phyloP scores from a whole-genome alignment of 192 early-diverging fungal genomes.

The Coemansia sp. region DNA sequence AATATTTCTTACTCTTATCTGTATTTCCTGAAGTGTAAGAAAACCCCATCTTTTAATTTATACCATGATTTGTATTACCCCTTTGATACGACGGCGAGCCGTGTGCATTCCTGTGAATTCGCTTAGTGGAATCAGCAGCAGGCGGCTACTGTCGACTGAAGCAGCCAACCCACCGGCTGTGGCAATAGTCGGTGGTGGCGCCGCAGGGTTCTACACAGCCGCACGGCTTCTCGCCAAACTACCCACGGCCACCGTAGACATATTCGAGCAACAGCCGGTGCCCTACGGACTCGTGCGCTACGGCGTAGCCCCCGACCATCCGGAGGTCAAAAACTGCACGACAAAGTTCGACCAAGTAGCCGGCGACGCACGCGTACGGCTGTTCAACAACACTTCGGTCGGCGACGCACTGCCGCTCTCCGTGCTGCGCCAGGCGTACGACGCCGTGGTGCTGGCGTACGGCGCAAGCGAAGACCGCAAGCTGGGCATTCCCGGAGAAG shows the following conservation, averaged over 20 bases:
- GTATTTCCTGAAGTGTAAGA: too few relatives aligned
- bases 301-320: slow-evolving; percentile 96
- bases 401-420: slow-evolving; percentile 52
- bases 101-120: background rate
- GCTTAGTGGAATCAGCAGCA: background rate
- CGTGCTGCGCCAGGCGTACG: slow-evolving; percentile 61
- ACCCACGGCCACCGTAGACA: slow-evolving; percentile 60
- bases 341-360: slow-evolving; percentile 82
- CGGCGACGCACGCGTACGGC: slow-evolving; percentile 63
- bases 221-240: slow-evolving; percentile 68
- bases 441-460: slow-evolving; percentile 80
- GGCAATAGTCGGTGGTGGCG: slow-evolving; percentile 75
- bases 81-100: too few relatives aligned
- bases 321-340: slow-evolving; percentile 85
- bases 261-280: slow-evolving; percentile 80
- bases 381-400: slow-evolving; percentile 77
- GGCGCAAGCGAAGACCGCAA: slow-evolving; percentile 74
- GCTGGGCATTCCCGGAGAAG: slow-evolving; percentile 69
- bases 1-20: too few relatives aligned
- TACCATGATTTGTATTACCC: too few relatives aligned
- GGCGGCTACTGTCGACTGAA: background rate
- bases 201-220: slow-evolving; percentile 91
- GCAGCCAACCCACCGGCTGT: slow-evolving; percentile 16
- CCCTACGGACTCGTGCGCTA: slow-evolving; percentile 90
- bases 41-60: too few relatives aligned